phyloP scores from a whole-genome alignment of 2,329 filamentous ascomycete species.

The Xylariomycetidae sp. region DNA sequence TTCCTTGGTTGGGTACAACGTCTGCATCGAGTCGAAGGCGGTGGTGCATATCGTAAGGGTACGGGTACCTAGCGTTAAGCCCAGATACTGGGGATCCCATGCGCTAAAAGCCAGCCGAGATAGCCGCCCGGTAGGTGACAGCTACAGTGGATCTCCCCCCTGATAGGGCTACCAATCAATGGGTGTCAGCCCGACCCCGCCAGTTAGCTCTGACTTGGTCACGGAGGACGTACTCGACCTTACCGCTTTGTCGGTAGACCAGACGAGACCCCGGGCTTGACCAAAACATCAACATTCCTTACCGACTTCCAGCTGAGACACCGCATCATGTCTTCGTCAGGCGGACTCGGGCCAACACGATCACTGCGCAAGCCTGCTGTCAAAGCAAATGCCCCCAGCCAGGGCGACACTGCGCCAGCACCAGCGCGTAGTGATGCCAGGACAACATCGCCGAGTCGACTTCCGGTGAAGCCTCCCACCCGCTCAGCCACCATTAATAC shows the following conservation, averaged over 20 bases:
- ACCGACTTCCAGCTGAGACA: conserved; percentile 4
- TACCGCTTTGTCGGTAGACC: conserved; percentile 5
- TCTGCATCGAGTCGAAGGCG: no score
- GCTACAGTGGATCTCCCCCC: no score
- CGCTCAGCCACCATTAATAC: conserved; percentile 22
- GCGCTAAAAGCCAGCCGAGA: no score
- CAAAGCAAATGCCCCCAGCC: conserved; percentile 9
- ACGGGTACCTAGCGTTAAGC: no score
- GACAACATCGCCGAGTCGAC: conserved; percentile 41
- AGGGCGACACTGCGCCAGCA: conserved; percentile 12
- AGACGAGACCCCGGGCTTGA: conserved; percentile 10
- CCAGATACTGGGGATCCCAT: no score
- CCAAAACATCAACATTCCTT: conserved; percentile 12
- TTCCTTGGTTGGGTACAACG: no score
- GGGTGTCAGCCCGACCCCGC: no score
- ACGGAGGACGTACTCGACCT: neutral
- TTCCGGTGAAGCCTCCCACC: conserved; percentile 40
- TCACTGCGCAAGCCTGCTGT: conserved; percentile 40
- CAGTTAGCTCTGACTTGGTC: no score
- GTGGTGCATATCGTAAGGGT: no score
- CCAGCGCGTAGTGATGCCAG: conserved; percentile 22
- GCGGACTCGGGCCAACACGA: conserved; percentile 36
- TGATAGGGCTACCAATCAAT: no score
- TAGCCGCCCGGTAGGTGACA: no score
- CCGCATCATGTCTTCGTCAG: conserved; percentile 34